phyloP scores from a whole-genome alignment of 2,329 filamentous ascomycete species.

The Alternaria alternata region DNA sequence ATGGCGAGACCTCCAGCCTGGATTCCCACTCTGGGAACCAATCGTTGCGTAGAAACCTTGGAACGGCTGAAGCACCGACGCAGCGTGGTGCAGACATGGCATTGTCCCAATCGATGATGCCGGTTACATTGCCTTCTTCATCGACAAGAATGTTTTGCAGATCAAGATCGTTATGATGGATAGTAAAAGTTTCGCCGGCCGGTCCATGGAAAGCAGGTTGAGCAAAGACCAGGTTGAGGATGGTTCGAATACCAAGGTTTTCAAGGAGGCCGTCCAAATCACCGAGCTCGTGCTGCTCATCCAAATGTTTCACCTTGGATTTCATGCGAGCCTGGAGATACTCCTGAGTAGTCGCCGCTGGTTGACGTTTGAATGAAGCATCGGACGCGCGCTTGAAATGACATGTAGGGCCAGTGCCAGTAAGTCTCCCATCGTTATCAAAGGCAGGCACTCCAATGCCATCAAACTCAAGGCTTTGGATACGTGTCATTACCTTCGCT shows the following conservation, averaged over 20 bases:
- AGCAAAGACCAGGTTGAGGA: constrained; percentile 3
- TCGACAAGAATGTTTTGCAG: constrained; percentile 34
- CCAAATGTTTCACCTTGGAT: not conserved
- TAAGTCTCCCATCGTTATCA: not conserved
- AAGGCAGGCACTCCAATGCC: not conserved
- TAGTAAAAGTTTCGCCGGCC: constrained; percentile 24
- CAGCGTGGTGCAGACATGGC: constrained; percentile 20
- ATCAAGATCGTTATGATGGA: constrained; percentile 31
- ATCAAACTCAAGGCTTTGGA: not conserved
- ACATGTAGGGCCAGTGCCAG: not conserved
- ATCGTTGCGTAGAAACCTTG: constrained; percentile 19
- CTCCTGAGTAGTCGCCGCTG: not conserved
- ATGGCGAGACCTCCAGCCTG: not conserved
- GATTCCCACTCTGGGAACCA: constrained; percentile 1
- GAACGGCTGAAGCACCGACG: constrained; percentile 5
- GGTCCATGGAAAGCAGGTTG: not conserved
- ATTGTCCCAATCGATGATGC: constrained; percentile 30
- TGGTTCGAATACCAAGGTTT: constrained; percentile 12
- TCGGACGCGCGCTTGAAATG: not conserved
- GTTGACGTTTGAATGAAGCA: not conserved
- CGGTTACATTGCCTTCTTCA: constrained; percentile 21
- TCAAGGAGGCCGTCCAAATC: constrained; percentile 1
- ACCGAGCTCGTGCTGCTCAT: not conserved
- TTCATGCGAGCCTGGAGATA: not conserved
- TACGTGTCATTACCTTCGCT: not conserved